Conservation (phyloP, 1,139 yeast genomes). For the Suhomyces yuchorum region DNA sequence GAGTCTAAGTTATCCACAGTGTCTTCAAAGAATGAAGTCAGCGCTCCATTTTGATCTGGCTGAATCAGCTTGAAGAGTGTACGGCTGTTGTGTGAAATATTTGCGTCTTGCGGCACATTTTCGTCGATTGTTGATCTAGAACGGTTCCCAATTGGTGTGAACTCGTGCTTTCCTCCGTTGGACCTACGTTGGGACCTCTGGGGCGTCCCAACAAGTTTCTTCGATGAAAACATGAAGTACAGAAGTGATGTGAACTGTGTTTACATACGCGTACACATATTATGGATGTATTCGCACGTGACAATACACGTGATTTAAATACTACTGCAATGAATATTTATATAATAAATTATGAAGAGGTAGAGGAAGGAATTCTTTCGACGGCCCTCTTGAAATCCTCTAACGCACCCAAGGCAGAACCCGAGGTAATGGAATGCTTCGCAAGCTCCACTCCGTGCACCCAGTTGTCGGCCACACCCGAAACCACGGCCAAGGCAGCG, state of each 20-base stretch:
- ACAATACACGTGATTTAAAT: background rate
- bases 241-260: conserved; percentile 1
- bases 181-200: conserved; percentile 13
- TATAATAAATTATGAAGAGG: background rate
- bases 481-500: conserved; percentile 80
- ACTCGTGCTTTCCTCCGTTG: conserved; percentile 27
- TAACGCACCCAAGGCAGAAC: conserved; percentile 64
- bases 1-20: conserved; percentile 30
- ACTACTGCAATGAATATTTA: background rate
- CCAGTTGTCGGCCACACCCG: conserved; percentile 71
- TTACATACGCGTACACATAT: conserved; percentile 8
- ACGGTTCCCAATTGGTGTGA: conserved; percentile 46
- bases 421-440: conserved; percentile 62
- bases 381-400: conserved; percentile 55
- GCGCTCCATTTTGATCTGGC: conserved; percentile 14
- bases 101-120: conserved; percentile 1
- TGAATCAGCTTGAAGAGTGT: conserved; percentile 18
- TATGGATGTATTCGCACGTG: background rate
- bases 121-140: conserved; percentile 14
- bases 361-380: conserved; percentile 12
- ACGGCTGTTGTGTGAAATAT: conserved; percentile 6
- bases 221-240: conserved; percentile 19
- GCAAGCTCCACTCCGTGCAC: conserved; percentile 78
- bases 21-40: conserved; percentile 30
- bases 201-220: conserved; percentile 34